These are phyloP conservation scores for Incumbomyces lentus DNA, from an alignment of 2,329 filamentous ascomycete species.

Conservation along the genomic window DNA sequence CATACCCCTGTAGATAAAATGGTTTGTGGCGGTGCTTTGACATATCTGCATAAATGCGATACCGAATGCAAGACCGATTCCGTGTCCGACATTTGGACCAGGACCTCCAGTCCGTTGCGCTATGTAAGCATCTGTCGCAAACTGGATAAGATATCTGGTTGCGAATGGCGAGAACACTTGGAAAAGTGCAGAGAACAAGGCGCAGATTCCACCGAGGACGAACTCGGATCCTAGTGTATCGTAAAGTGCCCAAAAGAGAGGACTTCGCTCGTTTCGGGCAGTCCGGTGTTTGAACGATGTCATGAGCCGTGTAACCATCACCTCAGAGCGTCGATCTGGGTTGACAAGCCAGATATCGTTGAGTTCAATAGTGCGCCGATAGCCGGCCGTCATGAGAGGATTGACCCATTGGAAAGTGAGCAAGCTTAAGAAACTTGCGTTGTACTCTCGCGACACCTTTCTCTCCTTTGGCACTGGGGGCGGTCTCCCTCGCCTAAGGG, in stretches of 20 bases:
- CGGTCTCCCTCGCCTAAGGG: conserved; percentile 35
- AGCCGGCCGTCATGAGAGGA: conserved; percentile 75
- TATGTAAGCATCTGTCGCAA: conserved; percentile 67
- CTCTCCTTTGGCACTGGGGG: conserved; percentile 49
- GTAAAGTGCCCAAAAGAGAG: conserved; percentile 69
- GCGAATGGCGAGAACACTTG: conserved; percentile 79
- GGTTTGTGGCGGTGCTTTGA: conserved; percentile 72
- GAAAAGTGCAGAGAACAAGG: conserved; percentile 58
- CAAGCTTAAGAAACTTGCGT: conserved; percentile 61
- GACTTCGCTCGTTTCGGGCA: conserved; percentile 57
- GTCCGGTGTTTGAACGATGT: conserved; percentile 59
- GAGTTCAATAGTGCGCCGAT: conserved; percentile 69
- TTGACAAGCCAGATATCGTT: conserved; percentile 88
- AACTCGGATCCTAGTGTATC: conserved; percentile 82
- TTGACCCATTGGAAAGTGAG: conserved; percentile 86
- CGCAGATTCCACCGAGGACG: conserved; percentile 68
- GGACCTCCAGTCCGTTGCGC: conserved; percentile 45
- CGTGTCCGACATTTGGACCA: conserved; percentile 59
- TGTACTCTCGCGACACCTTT: conserved; percentile 55
- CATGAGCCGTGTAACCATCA: conserved; percentile 56
- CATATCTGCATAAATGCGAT: conserved; percentile 76
- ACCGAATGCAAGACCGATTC: conserved; percentile 73
- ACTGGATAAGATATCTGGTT: conserved; percentile 75
- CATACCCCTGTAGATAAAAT: conserved; percentile 90
- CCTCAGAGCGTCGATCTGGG: conserved; percentile 61